Evolutionary conservation across 345 rosid species (phyloP), one percentile per base, ranked within the genome.

Genomic region (Populus nigra): DNA sequence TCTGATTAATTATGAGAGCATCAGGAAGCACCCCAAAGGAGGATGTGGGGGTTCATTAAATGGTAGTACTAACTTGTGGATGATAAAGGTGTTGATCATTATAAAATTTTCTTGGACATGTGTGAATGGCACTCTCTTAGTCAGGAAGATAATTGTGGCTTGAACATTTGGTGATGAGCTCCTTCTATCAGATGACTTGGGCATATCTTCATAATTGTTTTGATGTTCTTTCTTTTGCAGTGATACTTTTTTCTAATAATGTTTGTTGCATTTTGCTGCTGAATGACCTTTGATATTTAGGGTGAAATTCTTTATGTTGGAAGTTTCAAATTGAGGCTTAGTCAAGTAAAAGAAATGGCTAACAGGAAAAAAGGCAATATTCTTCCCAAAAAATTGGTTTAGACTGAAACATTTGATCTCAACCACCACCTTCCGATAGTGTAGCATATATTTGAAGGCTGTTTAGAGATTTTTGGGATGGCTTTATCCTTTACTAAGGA

Each of bases 171-270:
- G 78, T 33, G 63, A 10, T 31, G 71, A 33, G 4, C 36, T 66
- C 65, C 71, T 73, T 66, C 23, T 59, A 66, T 75, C 63, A 47
- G 49, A 45, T 65, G 27, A 27, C n/a, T 75, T 75, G 72, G 38
- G 65, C 72, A 25, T 20, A 49, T 67, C 43, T 35, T 53, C 15
- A 8, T 22, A 25, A 36, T 17, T 16, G n/a, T 68, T 15, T 27
- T 22, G 17, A 55, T 76, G 6, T 16, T 68, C 66, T 25, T 68
- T 68, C 27, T 50, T 41, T 5, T 55, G 39, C 22, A 27, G 68
- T 57, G 79, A 41, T 57, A 25, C 13, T 5, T 1, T 49, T 15
- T 65, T 27, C 23, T 5, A 57, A 73, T 41, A 76, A 35, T 38
- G 10, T 17, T 25, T 9, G 16, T 39, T 27, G 17, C 7, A 35